Evolutionary conservation across 495 filamentous ascomycete genomes (phyloP).

Genomic region (Talaromyces adpressus): DNA sequence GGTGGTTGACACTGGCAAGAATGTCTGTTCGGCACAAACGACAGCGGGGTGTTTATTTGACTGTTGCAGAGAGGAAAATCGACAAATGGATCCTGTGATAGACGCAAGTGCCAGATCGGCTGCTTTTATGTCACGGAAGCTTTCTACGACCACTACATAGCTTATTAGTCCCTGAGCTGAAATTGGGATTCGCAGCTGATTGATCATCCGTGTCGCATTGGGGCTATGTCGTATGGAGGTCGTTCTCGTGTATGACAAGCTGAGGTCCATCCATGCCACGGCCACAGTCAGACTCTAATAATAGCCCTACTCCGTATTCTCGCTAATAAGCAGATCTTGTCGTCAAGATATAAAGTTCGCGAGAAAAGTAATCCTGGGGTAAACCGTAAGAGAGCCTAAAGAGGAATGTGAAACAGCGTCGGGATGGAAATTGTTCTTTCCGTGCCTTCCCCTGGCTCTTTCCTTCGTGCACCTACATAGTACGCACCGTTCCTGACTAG

Average conservation of each 20-base stretch:
- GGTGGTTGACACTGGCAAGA: background rate
- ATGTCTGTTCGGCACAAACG: background rate
- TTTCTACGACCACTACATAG: background rate
- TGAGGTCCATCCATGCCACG: background rate
- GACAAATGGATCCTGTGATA: background rate
- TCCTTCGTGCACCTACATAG: too few species aligned
- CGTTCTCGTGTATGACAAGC: background rate
- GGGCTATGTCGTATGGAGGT: background rate
- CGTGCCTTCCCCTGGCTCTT: background rate
- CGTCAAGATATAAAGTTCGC: background rate
- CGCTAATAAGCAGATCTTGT: background rate
- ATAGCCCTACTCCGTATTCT: background rate
- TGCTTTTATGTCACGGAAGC: background rate
- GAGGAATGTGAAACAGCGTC: background rate
- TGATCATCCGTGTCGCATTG: background rate
- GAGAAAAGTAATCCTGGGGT: background rate
- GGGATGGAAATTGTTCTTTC: background rate
- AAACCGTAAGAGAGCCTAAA: background rate
- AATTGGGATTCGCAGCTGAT: background rate
- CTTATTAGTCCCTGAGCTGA: background rate
- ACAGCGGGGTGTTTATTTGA: background rate
- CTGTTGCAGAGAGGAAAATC: background rate
- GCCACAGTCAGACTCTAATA: background rate
- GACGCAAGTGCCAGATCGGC: background rate
- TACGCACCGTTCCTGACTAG: background rate